These are phyloP conservation scores for Pseudogymnoascus sp. DNA, from an alignment of 2,329 filamentous ascomycete species.

Conservation along the genomic window DNA sequence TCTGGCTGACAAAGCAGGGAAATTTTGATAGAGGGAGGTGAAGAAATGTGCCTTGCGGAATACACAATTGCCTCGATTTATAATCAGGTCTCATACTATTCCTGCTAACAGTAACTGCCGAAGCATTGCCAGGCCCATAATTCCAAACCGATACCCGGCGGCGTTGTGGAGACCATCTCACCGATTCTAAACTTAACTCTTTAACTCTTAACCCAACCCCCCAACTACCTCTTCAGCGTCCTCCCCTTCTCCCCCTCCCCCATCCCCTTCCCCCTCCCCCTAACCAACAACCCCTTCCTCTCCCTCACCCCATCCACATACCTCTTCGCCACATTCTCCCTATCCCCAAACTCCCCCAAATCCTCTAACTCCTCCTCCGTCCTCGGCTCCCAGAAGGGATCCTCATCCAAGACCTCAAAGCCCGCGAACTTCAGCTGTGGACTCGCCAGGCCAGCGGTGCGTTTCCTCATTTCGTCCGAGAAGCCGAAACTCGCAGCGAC, in stretches of 20 bases:
- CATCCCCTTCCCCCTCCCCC: slow-evolving; percentile 63
- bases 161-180: no score
- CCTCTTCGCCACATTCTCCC: slow-evolving; percentile 89
- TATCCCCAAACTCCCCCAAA: slow-evolving; percentile 84
- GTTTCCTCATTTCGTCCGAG: slow-evolving; percentile 90
- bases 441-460: slow-evolving; percentile 80
- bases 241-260: slow-evolving; percentile 89
- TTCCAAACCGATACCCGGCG: not conserved
- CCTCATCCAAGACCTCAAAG: slow-evolving; percentile 86
- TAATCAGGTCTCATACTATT: no score
- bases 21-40: not conserved
- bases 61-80: not conserved
- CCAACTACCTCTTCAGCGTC: slow-evolving; percentile 49
- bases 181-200: no score
- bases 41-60: not conserved
- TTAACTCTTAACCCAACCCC: not conserved
- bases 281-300: slow-evolving; percentile 81
- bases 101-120: not conserved
- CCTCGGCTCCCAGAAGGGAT: slow-evolving; percentile 95
- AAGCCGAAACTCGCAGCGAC: slow-evolving; percentile 96
- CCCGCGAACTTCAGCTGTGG: slow-evolving; percentile 91
- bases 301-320: slow-evolving; percentile 87
- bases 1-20: not conserved
- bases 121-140: not conserved
- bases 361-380: slow-evolving; percentile 97